Evolutionary conservation across 2,329 filamentous ascomycete genomes (phyloP).

Genomic region (Scytalidium sp.): DNA sequence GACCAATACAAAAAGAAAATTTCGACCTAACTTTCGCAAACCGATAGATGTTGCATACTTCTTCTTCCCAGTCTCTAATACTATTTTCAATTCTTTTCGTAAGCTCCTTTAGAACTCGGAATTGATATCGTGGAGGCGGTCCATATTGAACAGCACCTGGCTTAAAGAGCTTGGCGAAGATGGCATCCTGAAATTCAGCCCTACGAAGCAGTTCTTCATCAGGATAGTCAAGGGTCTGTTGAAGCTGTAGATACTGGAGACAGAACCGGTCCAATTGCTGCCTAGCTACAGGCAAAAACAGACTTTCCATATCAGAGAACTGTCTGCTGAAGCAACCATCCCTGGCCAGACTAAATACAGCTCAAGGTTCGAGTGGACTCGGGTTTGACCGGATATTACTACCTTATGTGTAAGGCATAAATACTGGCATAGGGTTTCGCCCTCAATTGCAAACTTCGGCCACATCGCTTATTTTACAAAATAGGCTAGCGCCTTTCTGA

Average conservation of each 20-base stretch:
- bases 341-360: background rate
- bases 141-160: constrained; percentile 49
- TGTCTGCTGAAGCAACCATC: no score
- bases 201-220: constrained; percentile 53
- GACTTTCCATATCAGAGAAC: constrained; percentile 16
- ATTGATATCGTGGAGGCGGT: constrained; percentile 67
- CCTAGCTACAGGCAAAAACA: constrained; percentile 20
- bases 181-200: constrained; percentile 59
- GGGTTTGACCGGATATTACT: no score
- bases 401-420: constrained; percentile 8
- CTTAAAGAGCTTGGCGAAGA: constrained; percentile 68
- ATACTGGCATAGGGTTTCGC: background rate
- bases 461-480: constrained; percentile 3
- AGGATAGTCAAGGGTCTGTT: constrained; percentile 64
- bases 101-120: constrained; percentile 71
- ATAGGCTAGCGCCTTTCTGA: background rate
- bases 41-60: constrained; percentile 60
- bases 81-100: constrained; percentile 67
- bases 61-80: constrained; percentile 78
- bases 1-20: constrained; percentile 13
- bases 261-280: constrained; percentile 53
- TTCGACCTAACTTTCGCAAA: background rate
- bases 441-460: background rate
- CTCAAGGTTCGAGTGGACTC: no score
- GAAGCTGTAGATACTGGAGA: constrained; percentile 77